Evolutionary conservation across 2,329 filamentous ascomycete species (phyloP), one percentile per base, ranked within the genome.

Genomic region (Alternaria alternata): DNA sequence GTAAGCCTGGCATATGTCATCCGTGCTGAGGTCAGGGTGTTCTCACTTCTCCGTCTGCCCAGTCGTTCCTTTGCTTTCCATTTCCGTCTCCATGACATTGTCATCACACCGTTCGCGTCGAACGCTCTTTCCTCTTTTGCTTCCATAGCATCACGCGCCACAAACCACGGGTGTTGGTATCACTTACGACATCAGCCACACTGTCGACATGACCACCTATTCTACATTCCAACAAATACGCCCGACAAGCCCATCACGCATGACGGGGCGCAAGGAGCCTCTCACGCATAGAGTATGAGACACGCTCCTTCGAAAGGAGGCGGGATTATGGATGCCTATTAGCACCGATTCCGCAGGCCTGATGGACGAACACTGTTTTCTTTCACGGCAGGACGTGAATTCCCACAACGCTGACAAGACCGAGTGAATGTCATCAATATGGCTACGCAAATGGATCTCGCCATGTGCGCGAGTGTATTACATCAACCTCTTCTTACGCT

Each of bases 121-220:
- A 41, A 34, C 32, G 26, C 30, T 38, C 43, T 44, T 55, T 49
- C 51, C 18, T 30, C 20, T 48, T 48, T 43, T 11, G 14, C 9
- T 42, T 28, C 26, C 28, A 47, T 30, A 18, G 34, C 28, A 48
- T 60, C 57, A 57, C 30, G 47, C 57, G 46, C 28, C 57, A 51
- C 52, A 28, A 32, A 12, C 32, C 28, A 20, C 30, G 44, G 16
- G 46, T 51, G 46, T 56, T 32, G 54, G 38, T 28, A 36, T 36
- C 14, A 36, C 48, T 39, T 2, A 44, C 18, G 39, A n/a, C 41
- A 58, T 54, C 55, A 58, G 51, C 51, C 56, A 59, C 56, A 36
- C 20, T 38, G 51, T 14, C 51, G 22, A 22, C 51, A 59, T 59
- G 51, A 49, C 32, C 57, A 46, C 57, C 34, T 14, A 22, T n/a